Percentiles rank a stretch among this genome's conserved stretches.
phyloP scores from a whole-genome alignment of 1,284 basidiomycete species.

The Apiotrichum laibachii region DNA sequence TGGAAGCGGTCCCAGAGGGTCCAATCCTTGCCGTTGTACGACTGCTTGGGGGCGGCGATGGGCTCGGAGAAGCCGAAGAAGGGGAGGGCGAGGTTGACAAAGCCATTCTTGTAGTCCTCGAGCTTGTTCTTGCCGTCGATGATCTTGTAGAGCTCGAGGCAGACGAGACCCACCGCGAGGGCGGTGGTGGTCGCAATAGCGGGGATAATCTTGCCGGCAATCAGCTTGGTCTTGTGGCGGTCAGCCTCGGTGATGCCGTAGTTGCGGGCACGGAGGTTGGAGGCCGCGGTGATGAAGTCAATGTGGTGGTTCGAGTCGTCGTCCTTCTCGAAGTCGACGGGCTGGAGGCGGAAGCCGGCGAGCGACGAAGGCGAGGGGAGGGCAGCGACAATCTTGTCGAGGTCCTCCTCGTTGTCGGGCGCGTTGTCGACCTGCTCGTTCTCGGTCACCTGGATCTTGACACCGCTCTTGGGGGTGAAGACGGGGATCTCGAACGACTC shows the following conservation, averaged over 20 bases:
- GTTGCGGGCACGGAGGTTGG: slow-evolving; percentile 94
- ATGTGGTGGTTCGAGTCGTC: slow-evolving; percentile 98
- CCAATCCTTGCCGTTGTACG: slow-evolving; percentile 84
- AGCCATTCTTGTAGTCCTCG: slow-evolving; percentile 97
- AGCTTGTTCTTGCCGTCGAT: slow-evolving; percentile 91
- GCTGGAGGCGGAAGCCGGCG: slow-evolving; percentile 88
- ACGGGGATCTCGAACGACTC: slow-evolving; percentile 86
- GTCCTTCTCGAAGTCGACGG: slow-evolving; percentile 99
- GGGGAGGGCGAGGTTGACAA: slow-evolving; percentile 94
- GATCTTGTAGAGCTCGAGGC: slow-evolving; percentile 97
- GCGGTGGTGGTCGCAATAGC: slow-evolving; percentile 98
- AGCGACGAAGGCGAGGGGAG: slow-evolving; percentile 85
- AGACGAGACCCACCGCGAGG: slow-evolving; percentile 90
- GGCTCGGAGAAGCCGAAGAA: slow-evolving; percentile 99
- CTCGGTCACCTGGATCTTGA: slow-evolving; percentile 94
- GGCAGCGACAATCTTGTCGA: slow-evolving; percentile 61
- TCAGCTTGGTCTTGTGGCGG: slow-evolving; percentile 93
- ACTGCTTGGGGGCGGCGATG: slow-evolving; percentile 84
- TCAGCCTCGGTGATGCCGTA: slow-evolving; percentile 88
- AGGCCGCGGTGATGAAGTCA: slow-evolving; percentile 97
- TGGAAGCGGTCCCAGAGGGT: slow-evolving; percentile 98
- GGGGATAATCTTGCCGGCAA: slow-evolving; percentile 99
- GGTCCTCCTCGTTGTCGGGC: slow-evolving; percentile 56
- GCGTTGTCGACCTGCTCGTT: slow-evolving; percentile 75
- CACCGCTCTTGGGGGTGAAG: slow-evolving; percentile 86